Percentiles rank a stretch among this genome's conserved stretches.
phyloP scores from a whole-genome alignment of 1,284 basidiomycete species.

The Puccinia polysora region DNA sequence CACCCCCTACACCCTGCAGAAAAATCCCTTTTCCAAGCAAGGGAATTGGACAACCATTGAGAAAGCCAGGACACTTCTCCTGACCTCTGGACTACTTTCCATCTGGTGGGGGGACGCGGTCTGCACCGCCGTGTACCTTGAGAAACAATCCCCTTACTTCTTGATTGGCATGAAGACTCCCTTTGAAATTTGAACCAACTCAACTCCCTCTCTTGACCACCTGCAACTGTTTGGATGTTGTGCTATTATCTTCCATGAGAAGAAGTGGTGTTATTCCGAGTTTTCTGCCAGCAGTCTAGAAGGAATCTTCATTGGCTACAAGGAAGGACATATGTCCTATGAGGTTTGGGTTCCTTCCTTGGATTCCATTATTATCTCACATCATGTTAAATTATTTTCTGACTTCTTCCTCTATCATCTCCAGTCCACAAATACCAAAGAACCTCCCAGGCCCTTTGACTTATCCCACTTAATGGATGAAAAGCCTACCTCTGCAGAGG shows the following conservation, averaged over 20 bases:
- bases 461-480: background rate
- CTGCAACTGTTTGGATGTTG: background rate
- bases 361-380: background rate
- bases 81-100: constrained; percentile 48
- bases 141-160: constrained; percentile 50
- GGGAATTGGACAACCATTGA: constrained; percentile 50
- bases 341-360: background rate
- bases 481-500: background rate
- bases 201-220: background rate
- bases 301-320: constrained; percentile 1
- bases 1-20: constrained; percentile 53
- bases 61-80: constrained; percentile 49
- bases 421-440: background rate
- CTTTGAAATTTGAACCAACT: background rate
- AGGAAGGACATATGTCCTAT: background rate
- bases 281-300: background rate
- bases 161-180: background rate
- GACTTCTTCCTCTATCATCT: background rate
- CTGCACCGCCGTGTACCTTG: constrained; percentile 51
- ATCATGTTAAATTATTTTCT: constrained; percentile 3
- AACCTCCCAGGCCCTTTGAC: background rate
- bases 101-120: constrained; percentile 53
- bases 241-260: background rate
- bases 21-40: constrained; percentile 52
- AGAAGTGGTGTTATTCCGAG: background rate